Percentiles rank a stretch among this genome's conserved stretches.
These are phyloP conservation scores for Apiospora malaysiana DNA, from an alignment of 2,329 filamentous ascomycete genomes.

Conservation along the genomic window DNA sequence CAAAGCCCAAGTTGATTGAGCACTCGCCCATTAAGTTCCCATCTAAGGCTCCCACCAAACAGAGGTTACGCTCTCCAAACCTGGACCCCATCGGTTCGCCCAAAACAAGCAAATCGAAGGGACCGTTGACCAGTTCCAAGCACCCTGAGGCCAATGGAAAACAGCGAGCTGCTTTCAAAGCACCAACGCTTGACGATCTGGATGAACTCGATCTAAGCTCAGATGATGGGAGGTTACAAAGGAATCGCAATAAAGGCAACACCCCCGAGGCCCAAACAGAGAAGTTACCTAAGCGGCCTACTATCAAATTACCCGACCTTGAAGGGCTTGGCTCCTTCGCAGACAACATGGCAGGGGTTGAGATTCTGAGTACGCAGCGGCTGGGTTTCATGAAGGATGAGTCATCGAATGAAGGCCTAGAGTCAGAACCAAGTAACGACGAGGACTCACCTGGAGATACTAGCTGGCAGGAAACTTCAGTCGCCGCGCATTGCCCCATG, in stretches of 20 bases:
- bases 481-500: constrained; percentile 64
- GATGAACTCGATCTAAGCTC: background rate
- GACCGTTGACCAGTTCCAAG: too few species aligned
- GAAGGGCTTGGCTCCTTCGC: constrained; percentile 29
- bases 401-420: background rate
- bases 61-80: background rate
- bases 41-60: background rate
- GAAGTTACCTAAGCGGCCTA: constrained; percentile 28
- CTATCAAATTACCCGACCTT: constrained; percentile 34
- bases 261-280: constrained; percentile 12
- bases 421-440: constrained; percentile 23
- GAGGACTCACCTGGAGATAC: constrained; percentile 27
- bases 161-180: background rate
- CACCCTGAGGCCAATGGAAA: background rate
- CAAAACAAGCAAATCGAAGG: background rate
- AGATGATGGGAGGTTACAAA: background rate
- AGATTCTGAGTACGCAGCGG: constrained; percentile 22
- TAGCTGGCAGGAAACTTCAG: constrained; percentile 26
- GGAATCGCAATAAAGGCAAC: background rate
- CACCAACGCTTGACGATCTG: background rate
- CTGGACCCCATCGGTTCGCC: background rate
- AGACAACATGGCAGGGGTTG: background rate
- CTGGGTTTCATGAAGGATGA: constrained; percentile 19
- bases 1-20: background rate
- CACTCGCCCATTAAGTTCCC: background rate